A percentile compares a stretch with the other conserved stretches of the same genome.
phyloP scores from a whole-genome alignment of 2,329 filamentous ascomycete genomes.

The Botrytis galanthina region DNA sequence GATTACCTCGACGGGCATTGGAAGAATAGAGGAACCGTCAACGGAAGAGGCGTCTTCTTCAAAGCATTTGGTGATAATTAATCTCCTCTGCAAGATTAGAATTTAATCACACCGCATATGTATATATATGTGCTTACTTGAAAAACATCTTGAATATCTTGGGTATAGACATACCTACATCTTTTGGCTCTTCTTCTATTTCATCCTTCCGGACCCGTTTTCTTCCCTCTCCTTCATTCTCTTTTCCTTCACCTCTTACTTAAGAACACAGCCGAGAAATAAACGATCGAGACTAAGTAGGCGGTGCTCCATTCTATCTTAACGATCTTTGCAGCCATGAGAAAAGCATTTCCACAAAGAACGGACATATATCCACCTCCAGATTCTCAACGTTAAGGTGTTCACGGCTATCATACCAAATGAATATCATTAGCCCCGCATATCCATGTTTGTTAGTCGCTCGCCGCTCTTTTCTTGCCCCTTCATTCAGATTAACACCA shows the following conservation, averaged over 20 bases:
- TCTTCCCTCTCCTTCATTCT: background rate
- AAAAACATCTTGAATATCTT: too few relatives aligned
- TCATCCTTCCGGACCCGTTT: background rate
- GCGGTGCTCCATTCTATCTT: background rate
- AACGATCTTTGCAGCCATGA: background rate
- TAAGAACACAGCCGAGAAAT: background rate
- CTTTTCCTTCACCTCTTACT: background rate
- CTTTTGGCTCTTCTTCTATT: background rate
- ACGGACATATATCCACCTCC: constrained; percentile 1
- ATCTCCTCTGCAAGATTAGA: background rate
- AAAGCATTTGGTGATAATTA: background rate
- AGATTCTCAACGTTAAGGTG: background rate
- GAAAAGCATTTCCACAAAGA: background rate
- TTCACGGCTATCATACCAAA: constrained; percentile 1
- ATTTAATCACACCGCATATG: background rate
- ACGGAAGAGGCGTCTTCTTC: background rate
- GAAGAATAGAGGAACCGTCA: background rate
- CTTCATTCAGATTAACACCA: background rate
- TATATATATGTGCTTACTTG: background rate
- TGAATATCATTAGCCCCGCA: background rate
- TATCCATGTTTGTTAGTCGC: background rate
- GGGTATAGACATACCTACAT: background rate
- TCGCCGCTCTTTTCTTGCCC: background rate
- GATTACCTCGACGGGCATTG: background rate
- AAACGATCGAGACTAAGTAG: background rate